Evolutionary conservation across 192 early-diverging fungal species (phyloP), one percentile per base, ranked within the genome.

Genomic region (Diversispora epigaea): DNA sequence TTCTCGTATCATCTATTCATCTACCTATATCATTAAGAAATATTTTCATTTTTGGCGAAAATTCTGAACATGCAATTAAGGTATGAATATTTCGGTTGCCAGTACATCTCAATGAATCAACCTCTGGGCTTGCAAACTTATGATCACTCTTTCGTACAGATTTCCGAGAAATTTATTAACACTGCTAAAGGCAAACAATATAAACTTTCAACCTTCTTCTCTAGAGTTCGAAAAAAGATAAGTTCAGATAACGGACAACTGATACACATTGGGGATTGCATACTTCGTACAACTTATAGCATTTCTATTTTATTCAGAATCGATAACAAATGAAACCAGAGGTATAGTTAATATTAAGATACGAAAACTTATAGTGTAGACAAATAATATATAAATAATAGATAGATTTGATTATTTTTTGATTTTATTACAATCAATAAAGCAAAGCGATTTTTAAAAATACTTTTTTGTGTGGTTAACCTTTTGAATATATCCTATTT

Each of bases 331-430:
- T 49, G 11, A 49, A 49, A 11, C 6, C 47, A 11, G 47, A n/a
- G n/a, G n/a, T n/a, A n/a, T n/a, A n/a, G n/a, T n/a, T n/a, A n/a
- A n/a, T n/a, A n/a, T n/a, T n/a, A 49, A 8, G 5, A 49, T 49
- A 49, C 6, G 11, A 49, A 49, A 49, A 5, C 11, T 49, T 49
- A 49, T 49, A 49, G 47, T 56, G 55, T 19, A 56, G 6, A 56
- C n/a, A n/a, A n/a, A n/a, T n/a, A n/a, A n/a, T n/a, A n/a, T n/a
- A n/a, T n/a, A 17, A 56, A n/a, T 4, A 65, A 65, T 65, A 41
- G 9, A 71, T 57, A 44, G 41, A 79, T 65, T 62, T 66, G 44
- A 72, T 79, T 73, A 52, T 86, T 80, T 10, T 17, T 62, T 32
- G n/a, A n/a, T n/a, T n/a, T n/a, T n/a, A n/a, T n/a, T n/a, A n/a